Base-by-base conservation (phyloP, 768 basidiomycete genomes). In the Hericium erinaceus region DNA sequence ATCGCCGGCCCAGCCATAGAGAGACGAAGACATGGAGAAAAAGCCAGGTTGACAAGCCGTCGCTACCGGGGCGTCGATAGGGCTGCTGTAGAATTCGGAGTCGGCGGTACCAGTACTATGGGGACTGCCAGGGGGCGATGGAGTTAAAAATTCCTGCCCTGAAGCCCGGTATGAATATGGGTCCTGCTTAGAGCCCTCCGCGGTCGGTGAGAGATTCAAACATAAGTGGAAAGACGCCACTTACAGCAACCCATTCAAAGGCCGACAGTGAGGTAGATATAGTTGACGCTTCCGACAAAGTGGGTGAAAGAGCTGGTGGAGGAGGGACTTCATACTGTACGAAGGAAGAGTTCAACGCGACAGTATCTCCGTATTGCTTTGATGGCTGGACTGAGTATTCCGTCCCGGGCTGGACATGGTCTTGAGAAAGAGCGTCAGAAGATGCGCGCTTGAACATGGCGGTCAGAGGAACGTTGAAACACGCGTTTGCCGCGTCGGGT, bases 361-460 rank as follows among this genome's bases (percentile, higher is more conserved):
- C 53, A 10, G 28, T 24, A 28, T 11, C 15, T n/a, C 28, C 11
- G 11, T 50, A 33, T 4, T 58, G n/a, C 20, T 46, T 9, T 28
- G 33, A 33, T 28, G n/a, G 10, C 7, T 38, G 40, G 52, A 44
- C 11, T n/a, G 41, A 33, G 37, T 12, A n/a, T 26, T 48, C 3
- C 38, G n/a, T 2, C 4, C 11, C 44, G 18, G 28, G 40, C 26
- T 16, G 28, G 15, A 40, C n/a, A 3, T 26, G 20, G 46, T 18
- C 37, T 9, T 58, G 60, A 28, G 26, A 22, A 18, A 24, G n/a
- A 0, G 15, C 57, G 12, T 41, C 80, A 39, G 85, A 85, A 3
- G 80, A 71, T 11, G 82, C 81, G 54, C 85, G 83, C 67, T 77
- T 84, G 73, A 80, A 82, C 81, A 84, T 80, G 53, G 82, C 75